Base-by-base conservation (phyloP, 2,329 filamentous ascomycete genomes). In the Penicillium corylophilum region DNA sequence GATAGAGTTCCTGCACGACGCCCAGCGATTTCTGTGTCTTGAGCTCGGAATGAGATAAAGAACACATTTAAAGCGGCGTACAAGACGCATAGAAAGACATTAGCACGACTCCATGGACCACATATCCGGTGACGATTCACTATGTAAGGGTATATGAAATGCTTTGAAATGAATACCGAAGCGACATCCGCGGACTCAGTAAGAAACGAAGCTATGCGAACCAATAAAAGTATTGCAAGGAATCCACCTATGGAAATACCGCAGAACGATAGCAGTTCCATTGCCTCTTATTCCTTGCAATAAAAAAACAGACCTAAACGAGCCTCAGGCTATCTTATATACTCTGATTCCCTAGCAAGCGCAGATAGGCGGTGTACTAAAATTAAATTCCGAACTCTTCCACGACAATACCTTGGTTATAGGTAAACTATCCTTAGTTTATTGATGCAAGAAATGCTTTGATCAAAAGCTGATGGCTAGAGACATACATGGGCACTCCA, bases 1-100 rank as follows among this genome's bases (percentile, higher is more conserved):
- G 44, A 46, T 15, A 46, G 31, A 35, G 44, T 46, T 31, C 44
- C 44, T 5, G 44, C 44, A 28, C 44, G 44, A 15, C 31, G 42
- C 36, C 29, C 15, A 33, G 29, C 29, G 12, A 33, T 33, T 33
- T 15, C 15, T 33, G 29, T 33, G 12, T 15, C 12, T 33, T 15
- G 29, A n/a, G 29, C 15, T 15, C 15, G 12, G 29, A 33, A 33
- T 15, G 29, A 15, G 15, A 33, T 33, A 33, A 33, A 33, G 29
- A 33, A 33, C 29, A 33, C 29, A 33, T 33, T 33, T 15, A n/a
- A 15, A 15, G 6, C 29, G 6, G 15, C 15, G 29, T 33, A 33
- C 12, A 33, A 15, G 15, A 33, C 15, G 29, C 15, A 33, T n/a
- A 33, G 15, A 15, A 33, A 33, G 29, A 33, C 29, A 33, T 33